Evolutionary conservation across 441 rosid species (phyloP).

Genomic region (Theobroma grandiflorum): DNA sequence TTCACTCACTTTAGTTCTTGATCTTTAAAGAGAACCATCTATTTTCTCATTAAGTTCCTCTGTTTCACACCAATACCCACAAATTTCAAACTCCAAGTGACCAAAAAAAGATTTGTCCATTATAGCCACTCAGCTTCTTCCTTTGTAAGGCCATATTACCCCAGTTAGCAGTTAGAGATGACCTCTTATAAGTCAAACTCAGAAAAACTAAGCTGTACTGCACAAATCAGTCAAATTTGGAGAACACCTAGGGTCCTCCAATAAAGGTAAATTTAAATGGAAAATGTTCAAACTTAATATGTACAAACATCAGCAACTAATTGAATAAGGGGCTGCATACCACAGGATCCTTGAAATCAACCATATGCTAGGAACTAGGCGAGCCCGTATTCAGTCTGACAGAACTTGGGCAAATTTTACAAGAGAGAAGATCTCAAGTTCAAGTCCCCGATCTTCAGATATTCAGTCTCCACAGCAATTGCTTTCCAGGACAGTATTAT

Average conservation of each 20-base stretch:
- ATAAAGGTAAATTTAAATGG: background rate
- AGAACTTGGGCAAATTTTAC: background rate
- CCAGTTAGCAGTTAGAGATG: background rate
- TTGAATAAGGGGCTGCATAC: background rate
- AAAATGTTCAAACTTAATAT: background rate
- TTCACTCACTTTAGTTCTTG: background rate
- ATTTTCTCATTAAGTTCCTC: constrained; percentile 2
- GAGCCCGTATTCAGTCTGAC: background rate
- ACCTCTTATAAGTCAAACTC: background rate
- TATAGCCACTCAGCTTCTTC: background rate
- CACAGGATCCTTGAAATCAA: background rate
- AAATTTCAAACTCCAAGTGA: background rate
- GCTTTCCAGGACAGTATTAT: background rate
- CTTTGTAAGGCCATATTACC: background rate
- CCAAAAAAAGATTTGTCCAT: background rate
- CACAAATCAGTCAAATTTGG: background rate
- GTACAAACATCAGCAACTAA: background rate
- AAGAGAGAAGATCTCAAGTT: background rate
- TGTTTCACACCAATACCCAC: background rate
- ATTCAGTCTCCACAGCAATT: background rate
- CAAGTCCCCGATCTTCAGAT: background rate
- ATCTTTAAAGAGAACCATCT: background rate
- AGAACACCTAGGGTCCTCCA: background rate
- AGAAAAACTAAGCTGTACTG: background rate
- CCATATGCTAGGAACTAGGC: background rate